Percentiles rank a stretch among this genome's conserved stretches.
These are phyloP conservation scores for Blastocystis hominis DNA, from an alignment of 352 stramenopile genomes.

Conservation along the genomic window DNA sequence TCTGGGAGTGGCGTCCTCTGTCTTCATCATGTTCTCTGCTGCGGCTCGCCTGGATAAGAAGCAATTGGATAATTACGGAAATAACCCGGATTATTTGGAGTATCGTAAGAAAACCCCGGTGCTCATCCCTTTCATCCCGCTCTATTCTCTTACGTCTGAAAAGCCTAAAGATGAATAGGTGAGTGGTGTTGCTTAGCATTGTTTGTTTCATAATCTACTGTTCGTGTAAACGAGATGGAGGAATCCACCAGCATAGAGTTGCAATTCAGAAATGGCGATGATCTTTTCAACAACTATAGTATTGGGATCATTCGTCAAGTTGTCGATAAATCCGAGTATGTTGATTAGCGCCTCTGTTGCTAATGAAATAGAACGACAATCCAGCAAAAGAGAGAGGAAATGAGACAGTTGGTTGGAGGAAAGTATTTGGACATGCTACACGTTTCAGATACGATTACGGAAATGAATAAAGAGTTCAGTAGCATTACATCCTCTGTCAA, in stretches of 20 bases:
- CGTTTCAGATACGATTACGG: conserved; percentile 3
- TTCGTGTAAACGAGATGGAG: not conserved
- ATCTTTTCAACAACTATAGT: conserved; percentile 56
- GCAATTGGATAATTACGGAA: not conserved
- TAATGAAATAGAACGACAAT: conserved; percentile 22
- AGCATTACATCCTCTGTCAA: not conserved
- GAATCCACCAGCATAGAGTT: not conserved
- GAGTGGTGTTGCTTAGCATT: not conserved
- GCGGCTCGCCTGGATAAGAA: not conserved
- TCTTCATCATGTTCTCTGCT: not conserved
- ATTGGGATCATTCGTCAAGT: conserved; percentile 56
- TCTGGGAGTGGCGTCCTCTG: not conserved
- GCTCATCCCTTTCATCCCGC: not conserved
- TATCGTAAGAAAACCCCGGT: not conserved
- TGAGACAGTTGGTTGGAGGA: conserved; percentile 42
- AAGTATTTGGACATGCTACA: conserved; percentile 58
- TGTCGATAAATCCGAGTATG: conserved; percentile 55
- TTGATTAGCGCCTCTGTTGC: not conserved
- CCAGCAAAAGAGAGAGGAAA: conserved; percentile 4
- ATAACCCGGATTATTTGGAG: not conserved
- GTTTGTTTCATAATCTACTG: not conserved
- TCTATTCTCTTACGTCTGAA: not conserved
- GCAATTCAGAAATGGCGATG: conserved; percentile 22
- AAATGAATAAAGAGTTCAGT: conserved; percentile 6
- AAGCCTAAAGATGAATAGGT: not conserved